phyloP scores from a whole-genome alignment of 1,284 basidiomycete species.

The Ustilago nuda region DNA sequence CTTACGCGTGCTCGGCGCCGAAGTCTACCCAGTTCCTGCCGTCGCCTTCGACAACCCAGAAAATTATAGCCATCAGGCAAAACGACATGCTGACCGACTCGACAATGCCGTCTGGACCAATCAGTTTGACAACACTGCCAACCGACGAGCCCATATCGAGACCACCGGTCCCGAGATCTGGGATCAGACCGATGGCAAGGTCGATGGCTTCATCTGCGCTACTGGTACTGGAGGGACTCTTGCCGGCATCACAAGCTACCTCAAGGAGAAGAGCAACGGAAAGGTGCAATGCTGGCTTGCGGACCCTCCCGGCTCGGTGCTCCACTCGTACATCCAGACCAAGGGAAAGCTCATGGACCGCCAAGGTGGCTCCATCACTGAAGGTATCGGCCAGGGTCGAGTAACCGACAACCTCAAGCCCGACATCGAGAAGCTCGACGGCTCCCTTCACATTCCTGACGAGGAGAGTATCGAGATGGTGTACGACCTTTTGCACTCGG shows the following conservation, averaged over 20 bases:
- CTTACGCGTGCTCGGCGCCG: conserved; percentile 93
- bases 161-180: conserved; percentile 97
- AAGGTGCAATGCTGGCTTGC: conserved; percentile 91
- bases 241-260: conserved; percentile 84
- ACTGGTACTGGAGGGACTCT: conserved; percentile 97
- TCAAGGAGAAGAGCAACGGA: conserved; percentile 86
- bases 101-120: conserved; percentile 99
- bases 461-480: conserved; percentile 92
- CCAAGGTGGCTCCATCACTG: conserved; percentile 88
- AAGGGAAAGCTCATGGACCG: conserved; percentile 81
- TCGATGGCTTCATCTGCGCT: conserved; percentile 91
- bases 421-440: conserved; percentile 80
- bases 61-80: conserved; percentile 99
- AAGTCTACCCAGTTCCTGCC: conserved; percentile 93
- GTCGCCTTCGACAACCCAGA: conserved; percentile 94
- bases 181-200: conserved; percentile 82
- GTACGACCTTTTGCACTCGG: conserved; percentile 89
- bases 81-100: conserved; percentile 82
- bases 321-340: conserved; percentile 85
- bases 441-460: conserved; percentile 88
- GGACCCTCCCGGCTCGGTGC: conserved; percentile 93
- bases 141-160: conserved; percentile 86
- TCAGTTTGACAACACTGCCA: conserved; percentile 94
- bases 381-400: conserved; percentile 97
- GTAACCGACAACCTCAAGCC: conserved; percentile 93